These are phyloP conservation scores for Nitzschia sp. DNA, from an alignment of 108 stramenopile species.

Conservation along the genomic window DNA sequence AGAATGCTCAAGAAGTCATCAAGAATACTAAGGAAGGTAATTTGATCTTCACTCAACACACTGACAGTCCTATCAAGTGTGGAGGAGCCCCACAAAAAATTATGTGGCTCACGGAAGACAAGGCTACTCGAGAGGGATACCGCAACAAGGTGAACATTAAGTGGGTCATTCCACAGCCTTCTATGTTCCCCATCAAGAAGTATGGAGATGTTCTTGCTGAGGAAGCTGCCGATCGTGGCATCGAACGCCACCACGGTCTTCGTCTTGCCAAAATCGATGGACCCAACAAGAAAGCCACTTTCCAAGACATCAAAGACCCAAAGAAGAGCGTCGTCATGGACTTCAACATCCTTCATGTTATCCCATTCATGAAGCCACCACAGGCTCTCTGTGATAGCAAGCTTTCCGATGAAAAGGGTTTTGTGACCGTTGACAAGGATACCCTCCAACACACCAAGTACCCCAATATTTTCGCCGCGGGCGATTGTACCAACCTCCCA, in stretches of 20 bases:
- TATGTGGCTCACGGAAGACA: conserved; percentile 48
- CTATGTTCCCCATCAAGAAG: conserved; percentile 40
- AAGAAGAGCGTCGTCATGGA: conserved; percentile 13
- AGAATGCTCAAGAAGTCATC: conserved; percentile 19
- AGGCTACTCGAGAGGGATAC: conserved; percentile 15
- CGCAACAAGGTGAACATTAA: conserved; percentile 28
- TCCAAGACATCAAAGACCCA: conserved; percentile 25
- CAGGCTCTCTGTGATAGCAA: conserved; percentile 21
- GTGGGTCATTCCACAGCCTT: conserved; percentile 20
- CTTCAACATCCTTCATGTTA: conserved; percentile 47
- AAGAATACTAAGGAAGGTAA: conserved; percentile 4
- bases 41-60: conserved; percentile 31
- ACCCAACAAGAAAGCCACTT: conserved; percentile 35
- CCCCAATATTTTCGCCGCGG: conserved; percentile 41
- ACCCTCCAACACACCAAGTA: conserved; percentile 37
- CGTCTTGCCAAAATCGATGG: conserved; percentile 32
- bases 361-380: conserved; percentile 39
- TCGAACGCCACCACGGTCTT: conserved; percentile 23
- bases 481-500: conserved; percentile 44
- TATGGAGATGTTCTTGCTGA: conserved; percentile 36
- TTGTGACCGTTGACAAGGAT: conserved; percentile 42
- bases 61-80: conserved; percentile 41
- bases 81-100: conserved; percentile 55
- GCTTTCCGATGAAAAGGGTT: conserved; percentile 32
- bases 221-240: conserved; percentile 22